phyloP scores from a whole-genome alignment of 1,284 basidiomycete genomes.

The Ganoderma lucidum region DNA sequence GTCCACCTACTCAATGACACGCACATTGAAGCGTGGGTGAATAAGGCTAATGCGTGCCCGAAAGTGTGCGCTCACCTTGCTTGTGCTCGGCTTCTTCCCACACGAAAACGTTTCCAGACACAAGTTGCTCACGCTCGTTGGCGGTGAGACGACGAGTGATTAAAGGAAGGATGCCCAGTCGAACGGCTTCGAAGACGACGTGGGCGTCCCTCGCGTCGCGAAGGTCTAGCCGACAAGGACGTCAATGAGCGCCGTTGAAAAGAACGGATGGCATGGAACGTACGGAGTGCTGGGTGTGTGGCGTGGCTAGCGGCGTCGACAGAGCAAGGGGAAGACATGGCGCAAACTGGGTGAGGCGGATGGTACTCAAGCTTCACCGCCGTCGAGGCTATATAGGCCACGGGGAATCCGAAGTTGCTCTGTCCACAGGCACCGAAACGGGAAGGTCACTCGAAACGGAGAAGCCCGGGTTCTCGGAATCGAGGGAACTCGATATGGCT shows the following conservation, averaged over 20 bases:
- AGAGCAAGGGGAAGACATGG: constrained; percentile 32
- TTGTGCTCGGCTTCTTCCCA: constrained; percentile 86
- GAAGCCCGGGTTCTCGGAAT: constrained; percentile 35
- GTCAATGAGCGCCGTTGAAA: constrained; percentile 4
- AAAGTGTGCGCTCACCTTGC: constrained; percentile 37
- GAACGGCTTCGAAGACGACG: constrained; percentile 76
- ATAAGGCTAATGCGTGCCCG: constrained; percentile 11
- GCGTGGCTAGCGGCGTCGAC: constrained; percentile 34
- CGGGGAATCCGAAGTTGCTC: constrained; percentile 34
- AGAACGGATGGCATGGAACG: background rate
- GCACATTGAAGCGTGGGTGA: constrained; percentile 29
- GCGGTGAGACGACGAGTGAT: constrained; percentile 72
- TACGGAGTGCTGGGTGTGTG: constrained; percentile 44
- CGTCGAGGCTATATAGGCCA: constrained; percentile 39
- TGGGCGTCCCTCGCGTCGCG: constrained; percentile 67
- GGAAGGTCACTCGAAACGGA: constrained; percentile 37
- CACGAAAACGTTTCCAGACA: constrained; percentile 79
- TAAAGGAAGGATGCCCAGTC: constrained; percentile 71
- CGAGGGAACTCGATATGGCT: constrained; percentile 32
- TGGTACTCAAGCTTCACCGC: constrained; percentile 32
- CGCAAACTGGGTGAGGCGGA: constrained; percentile 24
- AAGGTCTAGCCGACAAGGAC: constrained; percentile 55
- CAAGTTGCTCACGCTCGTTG: constrained; percentile 70
- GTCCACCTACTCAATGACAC: constrained; percentile 53
- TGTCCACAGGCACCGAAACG: constrained; percentile 39